Base-by-base conservation (phyloP, 2,329 filamentous ascomycete genomes). In the Stachybotrys elegans region DNA sequence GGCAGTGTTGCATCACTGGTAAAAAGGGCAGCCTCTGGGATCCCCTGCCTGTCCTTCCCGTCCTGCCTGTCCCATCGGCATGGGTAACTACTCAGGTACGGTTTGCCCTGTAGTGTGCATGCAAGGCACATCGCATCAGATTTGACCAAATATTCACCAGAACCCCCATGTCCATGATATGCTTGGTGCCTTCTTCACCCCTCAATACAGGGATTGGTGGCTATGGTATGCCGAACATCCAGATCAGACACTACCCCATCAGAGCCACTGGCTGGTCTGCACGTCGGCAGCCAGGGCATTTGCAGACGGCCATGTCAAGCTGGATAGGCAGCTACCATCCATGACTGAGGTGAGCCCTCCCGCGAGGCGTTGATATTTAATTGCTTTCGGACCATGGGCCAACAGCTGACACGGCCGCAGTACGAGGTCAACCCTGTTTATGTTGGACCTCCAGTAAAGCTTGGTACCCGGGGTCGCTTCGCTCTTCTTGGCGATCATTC, bases 401-500 rank as follows among this genome's bases (percentile, higher is more conserved):
- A 8, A 9, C n/a, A 29, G n/a, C 25, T 9, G 25, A 29, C 9
- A 29, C 25, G 25, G 25, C 25, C n/a, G n/a, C n/a, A 50, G 48
- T 50, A 37, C 22, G 16, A 42, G 17, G 43, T 48, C 13, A n/a
- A 39, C 11, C n/a, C 23, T 6, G 31, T 43, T 4, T 4, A 31
- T 20, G 16, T 46, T 13, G 48, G 35, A 14, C 35, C 25, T 5
- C 45, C 47, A 9, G 25, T 51, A 11, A 50, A 34, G 1, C 42
- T 59, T 9, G 40, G 57, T 7, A 25, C 58, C 13, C 42, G 58
- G 8, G 58, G 58, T 4, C 1, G 12, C 12, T 54, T 53, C 23
- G 45, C 59, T 6, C 34, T 62, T 4, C 42, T 63, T n/a, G 59
- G 57, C n/a, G 58, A 65, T 27, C 56, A 60, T 42, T 62, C 62